Percentiles rank a stretch among this genome's conserved stretches.
Evolutionary conservation across 2,329 filamentous ascomycete genomes (phyloP).

Genomic region (Volutella citrinella): DNA sequence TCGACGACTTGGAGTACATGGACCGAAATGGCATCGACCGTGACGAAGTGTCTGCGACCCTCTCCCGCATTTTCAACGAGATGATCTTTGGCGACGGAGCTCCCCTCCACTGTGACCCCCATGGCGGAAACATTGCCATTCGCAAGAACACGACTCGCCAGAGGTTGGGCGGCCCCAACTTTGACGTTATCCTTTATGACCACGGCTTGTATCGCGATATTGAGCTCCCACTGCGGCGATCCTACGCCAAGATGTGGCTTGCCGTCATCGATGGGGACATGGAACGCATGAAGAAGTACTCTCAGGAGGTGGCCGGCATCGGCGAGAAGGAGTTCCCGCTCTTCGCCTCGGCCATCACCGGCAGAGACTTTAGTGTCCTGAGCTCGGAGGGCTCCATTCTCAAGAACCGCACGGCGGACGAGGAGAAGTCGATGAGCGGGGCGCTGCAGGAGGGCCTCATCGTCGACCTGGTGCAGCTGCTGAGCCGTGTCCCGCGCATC

Average conservation of each 20-base stretch:
- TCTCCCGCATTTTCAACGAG: conserved; percentile 95
- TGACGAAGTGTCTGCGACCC: conserved; percentile 88
- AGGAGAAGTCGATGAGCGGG: conserved; percentile 83
- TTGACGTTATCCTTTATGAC: conserved; percentile 94
- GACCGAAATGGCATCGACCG: conserved; percentile 85
- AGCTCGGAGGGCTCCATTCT: conserved; percentile 56
- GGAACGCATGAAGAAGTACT: conserved; percentile 80
- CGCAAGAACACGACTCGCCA: conserved; percentile 65
- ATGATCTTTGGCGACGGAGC: conserved; percentile 95
- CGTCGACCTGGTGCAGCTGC: conserved; percentile 80
- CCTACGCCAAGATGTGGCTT: conserved; percentile 96
- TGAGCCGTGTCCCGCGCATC: conserved; percentile 85
- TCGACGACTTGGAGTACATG: conserved; percentile 85
- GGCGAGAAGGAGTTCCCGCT: conserved; percentile 88
- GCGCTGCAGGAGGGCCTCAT: conserved; percentile 86
- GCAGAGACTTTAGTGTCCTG: conserved; percentile 81
- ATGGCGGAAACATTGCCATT: conserved; percentile 94
- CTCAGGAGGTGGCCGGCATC: conserved; percentile 84
- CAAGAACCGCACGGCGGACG: conserved; percentile 62
- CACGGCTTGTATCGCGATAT: conserved; percentile 96
- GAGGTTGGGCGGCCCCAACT: conserved; percentile 62
- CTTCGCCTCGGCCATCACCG: conserved; percentile 94
- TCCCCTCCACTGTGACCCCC: conserved; percentile 92
- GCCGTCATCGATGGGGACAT: conserved; percentile 91
- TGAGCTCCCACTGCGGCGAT: conserved; percentile 70